These are phyloP conservation scores for Kodamaea laetipori DNA, from an alignment of 805 yeast species.

Conservation along the genomic window DNA sequence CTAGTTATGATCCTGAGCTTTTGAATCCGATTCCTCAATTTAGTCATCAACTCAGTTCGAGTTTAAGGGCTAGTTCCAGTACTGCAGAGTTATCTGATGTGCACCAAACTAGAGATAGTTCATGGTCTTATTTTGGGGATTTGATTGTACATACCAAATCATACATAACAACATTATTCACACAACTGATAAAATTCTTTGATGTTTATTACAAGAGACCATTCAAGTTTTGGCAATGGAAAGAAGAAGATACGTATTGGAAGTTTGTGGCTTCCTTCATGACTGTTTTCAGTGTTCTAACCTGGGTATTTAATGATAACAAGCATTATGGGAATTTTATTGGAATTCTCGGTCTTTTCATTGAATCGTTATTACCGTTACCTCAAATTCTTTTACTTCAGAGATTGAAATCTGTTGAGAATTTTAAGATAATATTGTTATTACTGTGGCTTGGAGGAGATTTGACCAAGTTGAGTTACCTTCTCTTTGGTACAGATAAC, in stretches of 20 bases:
- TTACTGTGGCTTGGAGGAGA: slow-evolving; percentile 92
- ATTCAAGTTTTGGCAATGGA: slow-evolving; percentile 86
- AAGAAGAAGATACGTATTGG: slow-evolving; percentile 59
- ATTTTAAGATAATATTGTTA: slow-evolving; percentile 73
- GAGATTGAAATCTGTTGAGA: slow-evolving; percentile 68
- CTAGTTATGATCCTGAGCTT: slow-evolving; percentile 35
- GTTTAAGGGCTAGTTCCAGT: slow-evolving; percentile 5
- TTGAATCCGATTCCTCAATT: slow-evolving; percentile 33
- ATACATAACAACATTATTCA: slow-evolving; percentile 10
- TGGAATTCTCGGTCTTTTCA: slow-evolving; percentile 65
- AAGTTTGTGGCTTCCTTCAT: slow-evolving; percentile 55
- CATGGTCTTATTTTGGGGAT: neutral
- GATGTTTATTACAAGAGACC: slow-evolving; percentile 72
- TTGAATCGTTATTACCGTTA: slow-evolving; percentile 73
- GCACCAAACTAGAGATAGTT: neutral
- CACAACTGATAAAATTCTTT: slow-evolving; percentile 55
- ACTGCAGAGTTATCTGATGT: neutral
- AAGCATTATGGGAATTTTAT: slow-evolving; percentile 49
- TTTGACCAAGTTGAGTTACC: slow-evolving; percentile 69
- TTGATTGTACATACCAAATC: neutral
- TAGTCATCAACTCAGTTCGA: slow-evolving; percentile 28
- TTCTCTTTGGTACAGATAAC: slow-evolving; percentile 73
- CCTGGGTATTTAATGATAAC: slow-evolving; percentile 39
- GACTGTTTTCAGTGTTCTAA: slow-evolving; percentile 40
- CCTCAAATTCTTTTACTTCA: slow-evolving; percentile 75